Conservation (phyloP, 106 monocot species). For the Phalaenopsis equestris region DNA sequence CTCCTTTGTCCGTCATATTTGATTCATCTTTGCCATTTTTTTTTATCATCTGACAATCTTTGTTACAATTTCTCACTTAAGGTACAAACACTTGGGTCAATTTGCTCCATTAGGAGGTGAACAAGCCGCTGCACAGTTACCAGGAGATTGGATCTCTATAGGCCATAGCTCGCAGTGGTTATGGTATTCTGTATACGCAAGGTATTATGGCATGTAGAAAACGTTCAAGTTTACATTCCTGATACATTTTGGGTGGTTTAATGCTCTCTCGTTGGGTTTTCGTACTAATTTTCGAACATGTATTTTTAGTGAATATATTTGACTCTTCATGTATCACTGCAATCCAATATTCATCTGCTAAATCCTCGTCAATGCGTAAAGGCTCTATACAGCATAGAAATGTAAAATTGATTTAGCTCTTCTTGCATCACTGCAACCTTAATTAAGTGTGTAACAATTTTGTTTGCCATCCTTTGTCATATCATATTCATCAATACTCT, state of each 20-base stretch:
- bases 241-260: neutral
- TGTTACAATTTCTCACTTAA: conserved; percentile 4
- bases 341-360: too few species aligned
- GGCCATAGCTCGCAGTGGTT: conserved; percentile 78
- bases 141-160: conserved; percentile 83
- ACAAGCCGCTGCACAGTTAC: conserved; percentile 89
- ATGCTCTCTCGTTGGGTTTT: too few species aligned
- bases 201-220: conserved; percentile 19
- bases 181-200: conserved; percentile 87
- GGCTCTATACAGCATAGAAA: too few species aligned
- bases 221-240: neutral
- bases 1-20: neutral
- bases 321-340: too few species aligned
- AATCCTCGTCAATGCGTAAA: too few species aligned
- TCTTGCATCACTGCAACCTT: too few species aligned
- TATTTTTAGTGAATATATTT: too few species aligned
- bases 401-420: too few species aligned
- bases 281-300: too few species aligned
- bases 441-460: too few species aligned
- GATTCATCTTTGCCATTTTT: neutral
- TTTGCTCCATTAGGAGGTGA: conserved; percentile 94
- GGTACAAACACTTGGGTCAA: conserved; percentile 88
- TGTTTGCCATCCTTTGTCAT: too few species aligned
- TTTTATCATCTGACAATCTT: neutral
- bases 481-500: too few species aligned